phyloP scores from a whole-genome alignment of 768 basidiomycete genomes.

The Boletus rubropictus region DNA sequence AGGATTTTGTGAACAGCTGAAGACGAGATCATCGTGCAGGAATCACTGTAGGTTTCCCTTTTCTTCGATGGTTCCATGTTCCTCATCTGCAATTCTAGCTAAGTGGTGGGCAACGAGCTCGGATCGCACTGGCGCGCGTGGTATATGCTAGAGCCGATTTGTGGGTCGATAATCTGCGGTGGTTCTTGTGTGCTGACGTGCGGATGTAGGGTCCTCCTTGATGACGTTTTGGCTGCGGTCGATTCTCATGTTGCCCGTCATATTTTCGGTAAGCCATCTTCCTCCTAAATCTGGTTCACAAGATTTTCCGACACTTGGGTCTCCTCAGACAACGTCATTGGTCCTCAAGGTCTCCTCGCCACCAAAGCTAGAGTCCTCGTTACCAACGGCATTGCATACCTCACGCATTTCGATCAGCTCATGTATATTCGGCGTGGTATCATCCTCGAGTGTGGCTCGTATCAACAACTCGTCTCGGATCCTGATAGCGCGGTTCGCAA shows the following conservation, averaged over 20 bases:
- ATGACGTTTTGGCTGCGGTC: slow-evolving; percentile 84
- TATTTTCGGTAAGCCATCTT: slow-evolving; percentile 53
- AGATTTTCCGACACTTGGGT: not conserved
- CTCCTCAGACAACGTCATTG: slow-evolving; percentile 71
- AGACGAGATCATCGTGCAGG: slow-evolving; percentile 25
- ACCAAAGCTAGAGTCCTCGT: slow-evolving; percentile 81
- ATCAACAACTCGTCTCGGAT: slow-evolving; percentile 52
- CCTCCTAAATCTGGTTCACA: not conserved
- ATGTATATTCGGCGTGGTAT: slow-evolving; percentile 76
- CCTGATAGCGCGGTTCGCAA: slow-evolving; percentile 62
- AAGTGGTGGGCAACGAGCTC: slow-evolving; percentile 81
- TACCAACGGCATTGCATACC: slow-evolving; percentile 83
- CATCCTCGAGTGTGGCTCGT: slow-evolving; percentile 71
- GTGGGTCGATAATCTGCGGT: slow-evolving; percentile 33
- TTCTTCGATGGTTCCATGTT: slow-evolving; percentile 7
- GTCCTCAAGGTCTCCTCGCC: slow-evolving; percentile 75
- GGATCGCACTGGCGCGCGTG: slow-evolving; percentile 78
- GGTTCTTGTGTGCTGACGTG: not conserved
- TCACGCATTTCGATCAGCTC: slow-evolving; percentile 71
- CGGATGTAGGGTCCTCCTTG: slow-evolving; percentile 58
- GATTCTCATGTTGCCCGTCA: slow-evolving; percentile 87
- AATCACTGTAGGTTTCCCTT: slow-evolving; percentile 47
- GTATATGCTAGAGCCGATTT: slow-evolving; percentile 91
- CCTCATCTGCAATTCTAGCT: slow-evolving; percentile 37
- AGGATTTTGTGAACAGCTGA: not conserved